Evolutionary conservation across 169 alveolate species (phyloP).

Genomic region (Cyclospora cayetanensis): DNA sequence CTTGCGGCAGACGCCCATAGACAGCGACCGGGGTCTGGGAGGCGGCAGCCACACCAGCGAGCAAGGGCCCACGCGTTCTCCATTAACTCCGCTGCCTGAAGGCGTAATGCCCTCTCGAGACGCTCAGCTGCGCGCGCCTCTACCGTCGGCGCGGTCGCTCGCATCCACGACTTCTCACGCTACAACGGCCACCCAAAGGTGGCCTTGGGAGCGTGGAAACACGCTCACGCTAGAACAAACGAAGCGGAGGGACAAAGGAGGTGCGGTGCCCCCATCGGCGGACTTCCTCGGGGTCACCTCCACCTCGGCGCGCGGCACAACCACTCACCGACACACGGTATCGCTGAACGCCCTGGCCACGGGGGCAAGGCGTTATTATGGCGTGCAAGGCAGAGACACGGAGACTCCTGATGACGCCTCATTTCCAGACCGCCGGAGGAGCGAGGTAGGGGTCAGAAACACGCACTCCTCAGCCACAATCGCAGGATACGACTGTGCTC

Average conservation of each 20-base stretch:
- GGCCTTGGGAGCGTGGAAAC: background rate
- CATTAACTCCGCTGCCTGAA: background rate
- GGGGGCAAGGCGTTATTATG: conserved; percentile 9
- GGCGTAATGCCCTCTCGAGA: background rate
- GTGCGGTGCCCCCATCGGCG: background rate
- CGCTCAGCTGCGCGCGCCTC: conserved; percentile 20
- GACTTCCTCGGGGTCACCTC: conserved; percentile 39
- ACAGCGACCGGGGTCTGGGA: conserved; percentile 49
- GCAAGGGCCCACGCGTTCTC: background rate
- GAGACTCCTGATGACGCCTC: too few species aligned
- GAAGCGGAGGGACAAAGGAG: background rate
- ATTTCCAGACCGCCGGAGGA: background rate
- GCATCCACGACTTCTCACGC: conserved; percentile 41
- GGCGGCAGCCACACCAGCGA: background rate
- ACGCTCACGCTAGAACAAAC: background rate
- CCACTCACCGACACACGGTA: conserved; percentile 7
- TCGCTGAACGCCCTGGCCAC: background rate
- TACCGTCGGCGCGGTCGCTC: conserved; percentile 39
- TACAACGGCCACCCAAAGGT: background rate
- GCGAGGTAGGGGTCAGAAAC: conserved; percentile 18
- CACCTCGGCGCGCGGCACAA: conserved; percentile 29
- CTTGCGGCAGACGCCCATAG: conserved; percentile 17
- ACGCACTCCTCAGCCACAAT: background rate
- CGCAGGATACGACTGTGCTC: conserved; percentile 1
- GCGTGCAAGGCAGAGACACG: conserved; percentile 10